These are phyloP conservation scores for Selaginella moellendorffii DNA, from an alignment of 75 land plant species.

Conservation along the genomic window DNA sequence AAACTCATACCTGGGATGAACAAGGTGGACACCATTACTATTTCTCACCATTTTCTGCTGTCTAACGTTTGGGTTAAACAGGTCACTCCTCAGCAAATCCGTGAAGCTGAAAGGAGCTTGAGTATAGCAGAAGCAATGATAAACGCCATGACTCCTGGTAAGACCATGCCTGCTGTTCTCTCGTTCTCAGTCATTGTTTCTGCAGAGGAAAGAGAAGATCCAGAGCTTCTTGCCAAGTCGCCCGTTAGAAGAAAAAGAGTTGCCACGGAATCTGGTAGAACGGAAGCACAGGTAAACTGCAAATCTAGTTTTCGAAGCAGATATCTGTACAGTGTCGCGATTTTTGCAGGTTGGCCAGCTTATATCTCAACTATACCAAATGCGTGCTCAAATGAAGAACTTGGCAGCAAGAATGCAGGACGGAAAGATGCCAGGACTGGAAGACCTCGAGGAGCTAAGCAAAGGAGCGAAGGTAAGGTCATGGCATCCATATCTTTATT, in stretches of 20 bases:
- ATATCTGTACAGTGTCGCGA: no score
- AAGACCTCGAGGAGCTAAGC: constrained; percentile 57
- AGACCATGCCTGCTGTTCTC: no score
- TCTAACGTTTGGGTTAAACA: no score
- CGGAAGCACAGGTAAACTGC: constrained; percentile 84
- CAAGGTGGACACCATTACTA: no score
- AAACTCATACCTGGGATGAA: constrained; percentile 94
- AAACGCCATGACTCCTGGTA: constrained; percentile 89
- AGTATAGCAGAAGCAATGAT: constrained; percentile 90
- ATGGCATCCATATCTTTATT: background rate
- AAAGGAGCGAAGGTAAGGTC: constrained; percentile 32
- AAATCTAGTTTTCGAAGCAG: no score
- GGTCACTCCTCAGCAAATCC: constrained; percentile 91
- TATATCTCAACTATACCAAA: constrained; percentile 90
- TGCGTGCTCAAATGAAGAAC: constrained; percentile 94
- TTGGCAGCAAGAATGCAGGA: constrained; percentile 85
- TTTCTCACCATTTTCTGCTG: no score
- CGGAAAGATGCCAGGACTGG: constrained; percentile 76
- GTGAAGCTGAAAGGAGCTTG: constrained; percentile 90
- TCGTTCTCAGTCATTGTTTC: background rate
- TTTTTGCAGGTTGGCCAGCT: constrained; percentile 97
- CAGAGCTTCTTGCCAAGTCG: constrained; percentile 86
- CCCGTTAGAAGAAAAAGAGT: constrained; percentile 73
- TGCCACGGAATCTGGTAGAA: constrained; percentile 80
- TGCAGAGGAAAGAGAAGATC: constrained; percentile 89